Base-by-base conservation (phyloP, 495 filamentous ascomycete species). In the Neurospora africana region DNA sequence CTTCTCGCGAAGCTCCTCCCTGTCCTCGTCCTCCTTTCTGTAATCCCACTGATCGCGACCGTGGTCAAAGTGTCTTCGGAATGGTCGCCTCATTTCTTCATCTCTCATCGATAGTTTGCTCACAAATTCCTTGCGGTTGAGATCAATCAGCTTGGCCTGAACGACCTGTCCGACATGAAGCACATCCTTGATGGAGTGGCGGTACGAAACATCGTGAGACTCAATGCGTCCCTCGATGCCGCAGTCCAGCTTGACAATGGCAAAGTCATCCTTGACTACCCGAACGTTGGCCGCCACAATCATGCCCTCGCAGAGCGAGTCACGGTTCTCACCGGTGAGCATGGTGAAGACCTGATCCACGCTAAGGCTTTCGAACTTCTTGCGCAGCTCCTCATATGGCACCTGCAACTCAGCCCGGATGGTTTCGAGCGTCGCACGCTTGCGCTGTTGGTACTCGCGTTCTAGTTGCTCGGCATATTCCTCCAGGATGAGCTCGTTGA, bases 391-490 rank as follows among this genome's bases (percentile, higher is more conserved):
- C 81, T 98, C 95, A 78, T 97, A 99, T 7, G 96, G 94, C 43
- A 91, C 89, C 73, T 94, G 90, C 43, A 99, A 83, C 81, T 99
- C 95, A 5, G 93, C 95, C 70, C 95, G 91, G 76, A 99, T 98
- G 2, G 93, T 97, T 79, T 99, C 96, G 10, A 99, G 86, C 11
- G 96, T 99, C 0, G 95, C 95, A 43, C 96, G 93, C 82, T 99
- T 99, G 70, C 92, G 90, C 81, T 97, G 93, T 74, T 93, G 91
- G 75, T 97, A 92, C 74, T 97, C 95, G 73, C 87, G 90, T 82
- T 98, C 95, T 69, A 99, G 83, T 81, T 98, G 94, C 79, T 97
- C 93, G 1, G 95, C 96, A 77, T 99, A 99, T 79, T 98, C 92
- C 78, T 99, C 95, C 5, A 99, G 84, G 74, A 98, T 93, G 69